These are phyloP conservation scores for Sambucus nigra DNA, from an alignment of 129 eudicot species.

Conservation along the genomic window DNA sequence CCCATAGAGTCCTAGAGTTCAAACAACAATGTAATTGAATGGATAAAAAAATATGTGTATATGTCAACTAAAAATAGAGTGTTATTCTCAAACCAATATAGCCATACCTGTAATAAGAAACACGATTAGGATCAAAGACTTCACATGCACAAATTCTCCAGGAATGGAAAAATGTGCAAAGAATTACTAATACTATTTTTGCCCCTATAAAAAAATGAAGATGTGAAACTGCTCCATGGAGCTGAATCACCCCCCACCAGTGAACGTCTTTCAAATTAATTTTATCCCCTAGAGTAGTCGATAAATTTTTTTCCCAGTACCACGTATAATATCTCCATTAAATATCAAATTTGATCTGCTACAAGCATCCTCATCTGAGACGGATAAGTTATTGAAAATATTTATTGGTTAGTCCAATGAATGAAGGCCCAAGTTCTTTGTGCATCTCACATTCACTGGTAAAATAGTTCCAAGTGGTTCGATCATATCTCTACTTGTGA, in stretches of 20 bases:
- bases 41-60: too few species aligned
- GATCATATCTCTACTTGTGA: neutral
- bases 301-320: constrained; percentile 10
- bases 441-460: constrained; percentile 54
- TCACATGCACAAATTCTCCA: too few species aligned
- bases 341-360: constrained; percentile 6
- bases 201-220: constrained; percentile 14
- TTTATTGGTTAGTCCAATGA: constrained; percentile 14
- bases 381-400: constrained; percentile 8
- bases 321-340: constrained; percentile 12
- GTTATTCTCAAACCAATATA: too few species aligned
- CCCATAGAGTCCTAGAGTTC: too few species aligned
- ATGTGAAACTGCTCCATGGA: constrained; percentile 24
- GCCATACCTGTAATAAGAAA: too few species aligned
- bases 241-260: constrained; percentile 24
- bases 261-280: constrained; percentile 24
- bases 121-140: too few species aligned
- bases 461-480: constrained; percentile 36
- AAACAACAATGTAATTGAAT: too few species aligned
- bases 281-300: constrained; percentile 17
- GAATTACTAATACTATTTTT: constrained; percentile 15
- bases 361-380: constrained; percentile 15
- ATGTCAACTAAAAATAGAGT: too few species aligned
- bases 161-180: too few species aligned
- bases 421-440: constrained; percentile 51